Conservation (phyloP, 2,329 filamentous ascomycete species). For the Colletotrichum truncatum region DNA sequence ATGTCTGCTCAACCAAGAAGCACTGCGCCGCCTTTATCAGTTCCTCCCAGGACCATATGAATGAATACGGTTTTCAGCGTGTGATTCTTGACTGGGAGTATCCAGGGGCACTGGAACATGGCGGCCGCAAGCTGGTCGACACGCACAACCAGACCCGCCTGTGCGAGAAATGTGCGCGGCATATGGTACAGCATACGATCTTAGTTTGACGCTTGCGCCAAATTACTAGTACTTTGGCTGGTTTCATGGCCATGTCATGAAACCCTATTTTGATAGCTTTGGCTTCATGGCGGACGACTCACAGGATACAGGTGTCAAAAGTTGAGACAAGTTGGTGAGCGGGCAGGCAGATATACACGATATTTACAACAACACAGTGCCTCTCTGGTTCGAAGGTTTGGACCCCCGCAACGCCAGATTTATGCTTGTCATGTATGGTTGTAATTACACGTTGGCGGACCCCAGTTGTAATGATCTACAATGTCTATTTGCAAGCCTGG, state of each 20-base stretch:
- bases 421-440: constrained; percentile 56
- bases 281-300: neutral
- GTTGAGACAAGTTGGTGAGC: constrained; percentile 41
- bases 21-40: neutral
- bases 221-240: neutral
- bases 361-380: constrained; percentile 42
- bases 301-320: constrained; percentile 28
- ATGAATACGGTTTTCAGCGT: neutral
- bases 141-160: neutral
- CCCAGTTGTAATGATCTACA: constrained; percentile 36
- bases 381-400: constrained; percentile 52
- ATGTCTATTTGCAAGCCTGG: constrained; percentile 36
- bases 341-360: constrained; percentile 53
- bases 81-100: neutral
- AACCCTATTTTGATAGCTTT: neutral
- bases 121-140: neutral
- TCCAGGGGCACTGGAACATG: neutral
- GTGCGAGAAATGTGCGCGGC: neutral
- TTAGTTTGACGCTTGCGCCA: neutral
- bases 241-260: neutral
- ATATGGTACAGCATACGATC: neutral
- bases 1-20: too few relatives aligned
- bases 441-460: constrained; percentile 48
- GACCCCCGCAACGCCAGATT: constrained; percentile 53
- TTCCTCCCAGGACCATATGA: neutral